Evolutionary conservation across 371 early-diverging fungal genomes (phyloP).

Genomic region (Mucor ambiguus): DNA sequence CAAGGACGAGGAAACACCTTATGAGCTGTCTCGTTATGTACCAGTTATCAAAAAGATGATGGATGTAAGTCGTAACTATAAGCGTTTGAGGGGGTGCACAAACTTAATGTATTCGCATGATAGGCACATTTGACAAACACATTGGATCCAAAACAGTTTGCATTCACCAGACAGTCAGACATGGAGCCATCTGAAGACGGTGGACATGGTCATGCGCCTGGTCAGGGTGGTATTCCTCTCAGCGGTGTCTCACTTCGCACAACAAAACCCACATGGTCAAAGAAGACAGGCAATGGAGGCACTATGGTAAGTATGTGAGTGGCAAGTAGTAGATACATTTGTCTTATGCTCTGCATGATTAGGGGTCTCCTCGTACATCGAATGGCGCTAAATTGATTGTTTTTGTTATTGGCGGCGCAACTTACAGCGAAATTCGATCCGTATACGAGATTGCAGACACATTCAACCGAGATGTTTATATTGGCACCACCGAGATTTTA

Average conservation of each 20-base stretch:
- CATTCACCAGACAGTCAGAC: slow-evolving; percentile 57
- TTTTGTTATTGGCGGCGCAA: slow-evolving; percentile 92
- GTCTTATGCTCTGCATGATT: not conserved
- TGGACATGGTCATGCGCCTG: slow-evolving; percentile 22
- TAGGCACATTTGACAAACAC: slow-evolving; percentile 59
- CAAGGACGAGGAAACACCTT: slow-evolving; percentile 46
- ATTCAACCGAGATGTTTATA: slow-evolving; percentile 75
- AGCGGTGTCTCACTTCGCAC: slow-evolving; percentile 54
- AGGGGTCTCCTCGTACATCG: slow-evolving; percentile 26
- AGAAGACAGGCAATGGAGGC: slow-evolving; percentile 26
- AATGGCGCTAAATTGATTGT: slow-evolving; percentile 55
- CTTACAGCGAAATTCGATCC: slow-evolving; percentile 90
- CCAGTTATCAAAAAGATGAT: slow-evolving; percentile 60
- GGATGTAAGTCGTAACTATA: slow-evolving; percentile 33
- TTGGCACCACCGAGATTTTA: slow-evolving; percentile 81
- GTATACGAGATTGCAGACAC: slow-evolving; percentile 79
- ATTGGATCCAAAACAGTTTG: slow-evolving; percentile 56
- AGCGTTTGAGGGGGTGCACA: not conserved
- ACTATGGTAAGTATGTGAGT: slow-evolving; percentile 11
- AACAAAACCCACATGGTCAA: slow-evolving; percentile 48
- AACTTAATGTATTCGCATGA: not conserved
- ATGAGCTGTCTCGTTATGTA: slow-evolving; percentile 72
- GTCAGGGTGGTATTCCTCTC: slow-evolving; percentile 33
- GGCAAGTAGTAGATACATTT: not conserved
- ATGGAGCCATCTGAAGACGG: slow-evolving; percentile 47